phyloP scores from a whole-genome alignment of 1,284 basidiomycete species.

The Tausonia pullulans region DNA sequence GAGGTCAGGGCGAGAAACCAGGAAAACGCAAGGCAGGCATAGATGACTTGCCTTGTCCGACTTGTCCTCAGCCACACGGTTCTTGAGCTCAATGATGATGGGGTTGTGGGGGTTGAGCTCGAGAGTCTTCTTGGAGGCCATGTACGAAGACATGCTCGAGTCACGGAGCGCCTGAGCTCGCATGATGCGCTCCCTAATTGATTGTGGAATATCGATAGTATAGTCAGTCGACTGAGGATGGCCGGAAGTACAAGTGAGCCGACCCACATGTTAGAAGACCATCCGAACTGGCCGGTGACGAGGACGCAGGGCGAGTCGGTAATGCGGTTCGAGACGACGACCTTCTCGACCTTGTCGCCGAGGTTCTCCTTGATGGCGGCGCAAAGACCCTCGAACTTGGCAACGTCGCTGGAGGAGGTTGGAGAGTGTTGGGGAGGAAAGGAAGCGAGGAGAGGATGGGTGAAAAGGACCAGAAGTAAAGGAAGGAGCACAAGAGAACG shows the following conservation, averaged over 20 bases:
- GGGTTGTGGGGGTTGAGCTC: slow-evolving; percentile 92
- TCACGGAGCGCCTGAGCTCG: slow-evolving; percentile 98
- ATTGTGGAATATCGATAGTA: background rate
- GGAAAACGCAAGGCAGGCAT: no score
- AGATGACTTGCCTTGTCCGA: slow-evolving; percentile 58
- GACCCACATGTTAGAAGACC: slow-evolving; percentile 92
- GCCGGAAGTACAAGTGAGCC: background rate
- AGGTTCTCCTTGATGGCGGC: slow-evolving; percentile 95
- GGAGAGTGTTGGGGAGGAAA: background rate
- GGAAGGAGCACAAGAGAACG: background rate
- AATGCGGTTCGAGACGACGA: slow-evolving; percentile 96
- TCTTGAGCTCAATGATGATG: slow-evolving; percentile 92
- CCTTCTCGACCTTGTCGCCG: slow-evolving; percentile 99
- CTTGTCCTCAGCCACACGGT: slow-evolving; percentile 92
- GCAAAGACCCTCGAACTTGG: slow-evolving; percentile 81
- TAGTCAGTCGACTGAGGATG: slow-evolving; percentile 9
- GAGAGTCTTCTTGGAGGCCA: slow-evolving; percentile 98
- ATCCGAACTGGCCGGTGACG: slow-evolving; percentile 97
- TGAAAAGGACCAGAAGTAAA: background rate
- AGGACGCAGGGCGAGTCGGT: slow-evolving; percentile 90
- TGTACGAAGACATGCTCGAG: slow-evolving; percentile 98
- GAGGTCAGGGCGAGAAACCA: no score
- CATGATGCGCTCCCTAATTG: slow-evolving; percentile 96
- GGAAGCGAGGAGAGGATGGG: background rate
- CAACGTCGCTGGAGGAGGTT: slow-evolving; percentile 44